Evolutionary conservation across 2,329 filamentous ascomycete genomes (phyloP).

Genomic region (Botrytis porri): DNA sequence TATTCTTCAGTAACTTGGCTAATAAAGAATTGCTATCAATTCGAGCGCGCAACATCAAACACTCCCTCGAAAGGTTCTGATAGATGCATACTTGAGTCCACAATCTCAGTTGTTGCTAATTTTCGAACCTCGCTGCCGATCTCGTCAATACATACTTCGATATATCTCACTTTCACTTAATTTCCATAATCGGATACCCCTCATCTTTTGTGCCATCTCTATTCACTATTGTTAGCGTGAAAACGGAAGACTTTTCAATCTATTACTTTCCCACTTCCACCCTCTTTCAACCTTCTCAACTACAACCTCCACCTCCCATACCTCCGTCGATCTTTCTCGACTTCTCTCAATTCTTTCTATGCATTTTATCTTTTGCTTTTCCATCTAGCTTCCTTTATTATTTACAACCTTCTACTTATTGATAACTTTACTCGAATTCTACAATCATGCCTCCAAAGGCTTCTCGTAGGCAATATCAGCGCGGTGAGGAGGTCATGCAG

Average conservation of each 20-base stretch:
- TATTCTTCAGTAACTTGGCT: neutral
- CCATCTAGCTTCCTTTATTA: neutral
- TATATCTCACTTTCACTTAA: neutral
- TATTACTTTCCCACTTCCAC: neutral
- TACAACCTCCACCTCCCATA: neutral
- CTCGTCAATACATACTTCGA: neutral
- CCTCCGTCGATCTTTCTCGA: neutral
- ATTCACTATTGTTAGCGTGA: constrained; percentile 9
- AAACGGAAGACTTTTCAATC: neutral
- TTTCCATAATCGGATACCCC: neutral
- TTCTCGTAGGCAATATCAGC: neutral
- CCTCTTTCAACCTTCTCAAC: neutral
- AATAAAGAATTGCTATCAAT: neutral
- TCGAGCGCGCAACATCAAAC: rapidly evolving
- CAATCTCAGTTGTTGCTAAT: neutral
- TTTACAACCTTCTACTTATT: neutral
- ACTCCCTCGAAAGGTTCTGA: too few species aligned
- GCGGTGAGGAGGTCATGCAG: neutral
- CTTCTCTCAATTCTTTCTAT: neutral
- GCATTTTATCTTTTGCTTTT: neutral
- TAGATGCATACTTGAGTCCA: neutral
- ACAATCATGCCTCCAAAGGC: neutral
- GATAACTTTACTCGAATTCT: neutral
- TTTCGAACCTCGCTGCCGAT: neutral
- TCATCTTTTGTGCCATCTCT: neutral